A percentile compares a stretch with the other conserved stretches of the same genome.
These are phyloP conservation scores for Colletotrichum caudatum DNA, from an alignment of 2,329 filamentous ascomycete genomes.

Conservation along the genomic window DNA sequence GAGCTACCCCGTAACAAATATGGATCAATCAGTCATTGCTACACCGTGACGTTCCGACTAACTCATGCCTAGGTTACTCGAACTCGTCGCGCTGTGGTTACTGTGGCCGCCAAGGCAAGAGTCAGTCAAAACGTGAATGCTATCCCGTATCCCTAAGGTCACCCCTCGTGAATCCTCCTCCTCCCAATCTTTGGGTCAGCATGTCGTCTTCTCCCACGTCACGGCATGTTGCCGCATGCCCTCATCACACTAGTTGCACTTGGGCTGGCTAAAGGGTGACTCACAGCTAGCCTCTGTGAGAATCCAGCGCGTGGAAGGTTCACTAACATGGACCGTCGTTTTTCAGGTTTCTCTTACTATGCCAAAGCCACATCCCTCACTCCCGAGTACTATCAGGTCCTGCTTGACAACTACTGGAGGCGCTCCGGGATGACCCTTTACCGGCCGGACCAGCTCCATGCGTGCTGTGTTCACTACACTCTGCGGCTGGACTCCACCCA, in stretches of 20 bases:
- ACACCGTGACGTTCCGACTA: constrained; percentile 6
- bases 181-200: constrained; percentile 18
- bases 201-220: constrained; percentile 3
- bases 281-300: constrained; percentile 14
- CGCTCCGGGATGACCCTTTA: constrained; percentile 79
- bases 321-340: constrained; percentile 45
- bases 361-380: constrained; percentile 71
- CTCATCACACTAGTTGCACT: constrained; percentile 5
- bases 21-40: neutral
- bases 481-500: constrained; percentile 76
- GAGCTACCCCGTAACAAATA: neutral
- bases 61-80: constrained; percentile 58
- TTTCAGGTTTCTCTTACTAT: constrained; percentile 79
- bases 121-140: constrained; percentile 64
- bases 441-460: constrained; percentile 79
- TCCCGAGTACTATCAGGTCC: constrained; percentile 75
- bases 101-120: constrained; percentile 60
- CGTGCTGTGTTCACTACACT: constrained; percentile 94
- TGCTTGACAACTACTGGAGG: constrained; percentile 83
- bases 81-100: constrained; percentile 66
- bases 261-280: constrained; percentile 10
- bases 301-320: neutral
- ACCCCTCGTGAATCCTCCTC: constrained; percentile 15
- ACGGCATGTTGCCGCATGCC: constrained; percentile 21
- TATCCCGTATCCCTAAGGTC: constrained; percentile 38